Conservation (phyloP, 2,329 filamentous ascomycete genomes). For the Clonostachys sp. region DNA sequence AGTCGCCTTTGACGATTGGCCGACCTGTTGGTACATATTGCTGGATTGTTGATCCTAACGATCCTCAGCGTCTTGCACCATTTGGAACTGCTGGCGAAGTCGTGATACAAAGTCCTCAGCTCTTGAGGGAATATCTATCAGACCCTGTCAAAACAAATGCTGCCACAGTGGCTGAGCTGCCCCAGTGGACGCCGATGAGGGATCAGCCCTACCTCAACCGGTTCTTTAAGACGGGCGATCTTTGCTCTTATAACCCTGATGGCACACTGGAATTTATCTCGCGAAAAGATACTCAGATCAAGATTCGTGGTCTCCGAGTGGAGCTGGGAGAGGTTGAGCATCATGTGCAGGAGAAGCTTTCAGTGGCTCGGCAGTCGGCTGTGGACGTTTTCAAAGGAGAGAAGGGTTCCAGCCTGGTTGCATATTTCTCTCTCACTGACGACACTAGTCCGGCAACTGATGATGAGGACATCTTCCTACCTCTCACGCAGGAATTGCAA, state of each 20-base stretch:
- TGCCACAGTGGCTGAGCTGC: conserved; percentile 10
- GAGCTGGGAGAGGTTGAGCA: conserved; percentile 24
- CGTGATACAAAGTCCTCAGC: conserved; percentile 16
- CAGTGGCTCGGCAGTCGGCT: not conserved
- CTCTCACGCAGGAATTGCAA: not conserved
- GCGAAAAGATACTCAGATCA: conserved; percentile 47
- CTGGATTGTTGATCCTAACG: conserved; percentile 11
- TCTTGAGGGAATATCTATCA: conserved; percentile 44
- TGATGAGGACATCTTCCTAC: not conserved
- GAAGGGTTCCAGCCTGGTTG: not conserved
- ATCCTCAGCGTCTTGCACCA: conserved; percentile 7
- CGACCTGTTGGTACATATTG: conserved; percentile 4
- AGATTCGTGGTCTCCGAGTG: conserved; percentile 46
- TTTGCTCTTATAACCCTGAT: not conserved
- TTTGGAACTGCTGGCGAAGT: conserved; percentile 12
- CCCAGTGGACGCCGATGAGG: conserved; percentile 14
- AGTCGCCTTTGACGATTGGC: conserved; percentile 4
- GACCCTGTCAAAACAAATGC: conserved; percentile 16
- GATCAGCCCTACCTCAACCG: conserved; percentile 12
- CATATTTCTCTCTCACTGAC: not conserved
- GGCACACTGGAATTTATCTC: conserved; percentile 18
- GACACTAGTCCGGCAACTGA: not conserved
- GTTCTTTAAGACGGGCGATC: not conserved
- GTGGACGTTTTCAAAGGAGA: conserved; percentile 4
- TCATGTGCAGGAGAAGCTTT: not conserved